A percentile compares a stretch with the other conserved stretches of the same genome.
Conservation (phyloP, 176 grass and related monocot species). For the Miscanthus lutarioriparius region DNA sequence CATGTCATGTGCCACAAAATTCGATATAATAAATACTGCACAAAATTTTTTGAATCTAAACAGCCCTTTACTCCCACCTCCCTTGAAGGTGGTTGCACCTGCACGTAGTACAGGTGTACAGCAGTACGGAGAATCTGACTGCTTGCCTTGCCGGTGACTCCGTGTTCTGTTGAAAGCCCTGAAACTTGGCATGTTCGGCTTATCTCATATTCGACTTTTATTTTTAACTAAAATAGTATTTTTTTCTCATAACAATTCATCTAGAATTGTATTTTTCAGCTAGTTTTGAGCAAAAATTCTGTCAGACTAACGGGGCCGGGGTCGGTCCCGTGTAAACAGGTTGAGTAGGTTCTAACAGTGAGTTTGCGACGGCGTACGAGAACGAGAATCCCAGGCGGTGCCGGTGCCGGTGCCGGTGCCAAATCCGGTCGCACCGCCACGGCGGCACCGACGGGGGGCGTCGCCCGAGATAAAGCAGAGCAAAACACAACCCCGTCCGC, state of each 20-base stretch:
- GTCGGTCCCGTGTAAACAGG: background rate
- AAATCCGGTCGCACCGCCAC: conserved; percentile 19
- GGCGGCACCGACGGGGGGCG: conserved; percentile 14
- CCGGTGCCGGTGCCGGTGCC: conserved; percentile 24
- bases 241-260: no score
- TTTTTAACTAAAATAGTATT: no score
- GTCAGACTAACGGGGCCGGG: no score
- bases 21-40: no score
- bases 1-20: no score
- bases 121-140: background rate
- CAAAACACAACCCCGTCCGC: background rate
- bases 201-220: no score
- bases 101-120: background rate
- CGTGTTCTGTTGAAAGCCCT: background rate
- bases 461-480: background rate
- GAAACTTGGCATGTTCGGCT: no score
- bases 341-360: background rate
- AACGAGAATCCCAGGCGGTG: conserved; percentile 7
- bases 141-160: conserved; percentile 12
- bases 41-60: no score
- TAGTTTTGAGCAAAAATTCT: no score
- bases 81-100: background rate
- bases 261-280: no score
- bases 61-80: no score
- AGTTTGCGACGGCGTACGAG: background rate